phyloP scores from a whole-genome alignment of 768 basidiomycete genomes.

The Lactarius trivialis region DNA sequence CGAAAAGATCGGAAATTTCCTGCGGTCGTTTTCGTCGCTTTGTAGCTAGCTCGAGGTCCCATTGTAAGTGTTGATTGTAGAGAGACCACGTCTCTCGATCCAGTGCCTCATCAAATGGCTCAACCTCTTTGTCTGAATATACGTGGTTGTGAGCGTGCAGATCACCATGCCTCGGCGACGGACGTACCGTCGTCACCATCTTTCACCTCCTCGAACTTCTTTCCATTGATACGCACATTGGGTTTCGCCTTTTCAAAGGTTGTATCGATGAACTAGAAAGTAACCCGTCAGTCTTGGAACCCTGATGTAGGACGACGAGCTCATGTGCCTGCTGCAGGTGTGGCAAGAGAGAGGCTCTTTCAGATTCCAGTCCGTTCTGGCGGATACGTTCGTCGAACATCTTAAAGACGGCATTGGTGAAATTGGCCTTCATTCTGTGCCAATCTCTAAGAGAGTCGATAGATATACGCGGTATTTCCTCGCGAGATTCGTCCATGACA shows the following conservation, averaged over 20 bases:
- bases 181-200: conserved; percentile 13
- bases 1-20: conserved; percentile 41
- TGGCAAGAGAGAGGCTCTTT: conserved; percentile 6
- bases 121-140: conserved; percentile 39
- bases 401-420: conserved; percentile 12
- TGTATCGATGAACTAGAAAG: conserved; percentile 17
- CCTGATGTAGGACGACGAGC: not conserved
- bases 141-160: not conserved
- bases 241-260: conserved; percentile 21
- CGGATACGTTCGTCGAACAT: conserved; percentile 12
- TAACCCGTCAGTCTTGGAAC: not conserved
- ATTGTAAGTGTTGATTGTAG: conserved; percentile 65
- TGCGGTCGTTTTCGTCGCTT: conserved; percentile 57
- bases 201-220: conserved; percentile 19
- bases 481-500: conserved; percentile 19
- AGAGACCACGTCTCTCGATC: conserved; percentile 79
- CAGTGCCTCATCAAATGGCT: conserved; percentile 81
- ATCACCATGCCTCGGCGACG: not conserved
- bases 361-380: conserved; percentile 7
- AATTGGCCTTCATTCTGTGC: conserved; percentile 20
- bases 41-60: conserved; percentile 65
- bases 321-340: conserved; percentile 11
- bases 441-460: conserved; percentile 20
- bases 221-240: conserved; percentile 23
- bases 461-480: conserved; percentile 20